Base-by-base conservation (phyloP, 1,139 yeast species). In the Taphrina betulina region DNA sequence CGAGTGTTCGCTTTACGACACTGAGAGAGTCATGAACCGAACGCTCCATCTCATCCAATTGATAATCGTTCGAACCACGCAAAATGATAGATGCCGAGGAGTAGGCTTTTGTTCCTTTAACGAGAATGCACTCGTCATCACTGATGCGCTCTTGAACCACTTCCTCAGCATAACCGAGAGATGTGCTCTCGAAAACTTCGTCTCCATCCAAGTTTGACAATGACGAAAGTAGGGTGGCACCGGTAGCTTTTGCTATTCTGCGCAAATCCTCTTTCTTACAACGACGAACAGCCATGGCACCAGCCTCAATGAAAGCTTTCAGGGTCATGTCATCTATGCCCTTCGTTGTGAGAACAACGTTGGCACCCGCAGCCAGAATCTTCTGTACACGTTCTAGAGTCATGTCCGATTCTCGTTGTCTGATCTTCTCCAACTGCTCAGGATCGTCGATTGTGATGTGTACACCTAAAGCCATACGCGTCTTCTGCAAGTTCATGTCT, bases 401-500 rank as follows among this genome's bases (percentile, higher is more conserved):
- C 61, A 94, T 88, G 57, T 92, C 96, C 66, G 84, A 83, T 73
- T 94, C 99, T 67, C 97, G 82, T 71, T 89, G 84, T 68, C 98
- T 81, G 65, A 94, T 90, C 68, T 89, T 92, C 73, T 94, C 99
- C 65, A 94, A 79, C 72, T 89, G 96, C 64, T 92, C 96, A 41
- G 99, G 98, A 69, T 94, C 97, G 65, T 88, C 95, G 67, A 94
- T 88, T 68, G 92, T 90, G 69, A 94, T 87, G 71, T 90, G 95
- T 57, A 94, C 97, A 54, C 99, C 99, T 83, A 94, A 82, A 36
- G 97, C 96, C 97, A 94, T 89, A 70, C 90, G 82, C 5, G 96
- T 92, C 71, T 90, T 92, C 71, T 94, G 98, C 68, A 94, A 75
- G 71, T 94, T 92, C 72, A 94, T 81, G 71, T 94, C 99, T 67